phyloP scores from a whole-genome alignment of 352 stramenopile genomes.

The Phytophthora pini region DNA sequence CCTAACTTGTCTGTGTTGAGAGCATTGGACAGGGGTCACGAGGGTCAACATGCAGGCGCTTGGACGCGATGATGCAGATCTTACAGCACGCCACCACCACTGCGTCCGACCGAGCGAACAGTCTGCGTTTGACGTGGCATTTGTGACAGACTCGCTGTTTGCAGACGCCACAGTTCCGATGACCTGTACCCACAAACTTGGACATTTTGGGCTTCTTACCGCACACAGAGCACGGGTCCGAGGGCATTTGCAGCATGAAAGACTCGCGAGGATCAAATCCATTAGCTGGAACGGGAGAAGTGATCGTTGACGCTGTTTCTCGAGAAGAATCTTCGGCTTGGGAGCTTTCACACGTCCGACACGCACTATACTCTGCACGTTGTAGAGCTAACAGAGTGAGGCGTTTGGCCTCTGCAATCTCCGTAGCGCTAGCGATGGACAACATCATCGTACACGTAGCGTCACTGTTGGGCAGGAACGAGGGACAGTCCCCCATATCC shows the following conservation, averaged over 20 bases:
- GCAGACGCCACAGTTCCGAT: conserved; percentile 40
- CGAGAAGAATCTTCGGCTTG: conserved; percentile 13
- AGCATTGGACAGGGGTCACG: conserved; percentile 42
- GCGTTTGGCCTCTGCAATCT: conserved; percentile 35
- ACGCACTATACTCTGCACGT: conserved; percentile 11
- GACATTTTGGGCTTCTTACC: conserved; percentile 26
- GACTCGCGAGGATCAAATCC: background rate
- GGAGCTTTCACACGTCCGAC: conserved; percentile 6
- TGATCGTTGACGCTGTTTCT: conserved; percentile 21
- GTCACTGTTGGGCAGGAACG: conserved; percentile 23
- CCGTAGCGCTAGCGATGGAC: conserved; percentile 18
- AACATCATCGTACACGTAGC: conserved; percentile 22
- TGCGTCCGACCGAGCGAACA: conserved; percentile 33
- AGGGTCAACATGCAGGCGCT: conserved; percentile 34
- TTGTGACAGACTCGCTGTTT: conserved; percentile 36
- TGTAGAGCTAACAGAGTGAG: conserved; percentile 31
- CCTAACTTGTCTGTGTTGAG: background rate
- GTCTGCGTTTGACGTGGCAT: conserved; percentile 42
- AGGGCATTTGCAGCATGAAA: conserved; percentile 17
- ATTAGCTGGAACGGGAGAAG: background rate
- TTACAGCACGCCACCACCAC: conserved; percentile 44
- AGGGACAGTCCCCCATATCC: conserved; percentile 21
- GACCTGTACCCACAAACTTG: conserved; percentile 18
- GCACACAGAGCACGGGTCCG: conserved; percentile 23
- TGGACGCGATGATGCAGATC: conserved; percentile 45